phyloP scores from a whole-genome alignment of 306 rosid genomes.

The Amphicarpaea edgeworthii region DNA sequence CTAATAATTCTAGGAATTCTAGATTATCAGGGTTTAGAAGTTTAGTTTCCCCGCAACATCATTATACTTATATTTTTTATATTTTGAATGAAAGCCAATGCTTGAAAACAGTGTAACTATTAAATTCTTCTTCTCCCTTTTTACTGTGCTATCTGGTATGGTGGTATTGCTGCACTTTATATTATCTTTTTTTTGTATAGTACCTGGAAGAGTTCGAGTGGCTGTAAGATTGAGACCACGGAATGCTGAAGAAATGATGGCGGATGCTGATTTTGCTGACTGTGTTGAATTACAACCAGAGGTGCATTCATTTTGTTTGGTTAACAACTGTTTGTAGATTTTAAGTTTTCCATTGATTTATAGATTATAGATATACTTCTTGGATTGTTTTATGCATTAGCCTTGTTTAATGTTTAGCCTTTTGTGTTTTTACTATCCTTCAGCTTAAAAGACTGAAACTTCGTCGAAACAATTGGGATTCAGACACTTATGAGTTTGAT shows the following conservation, averaged over 20 bases:
- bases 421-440: conserved; percentile 37
- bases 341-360: conserved; percentile 16
- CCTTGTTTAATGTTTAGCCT: conserved; percentile 30
- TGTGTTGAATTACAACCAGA: conserved; percentile 94
- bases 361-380: conserved; percentile 16
- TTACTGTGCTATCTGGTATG: conserved; percentile 28
- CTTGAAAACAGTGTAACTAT: conserved; percentile 15
- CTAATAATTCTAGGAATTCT: conserved; percentile 30
- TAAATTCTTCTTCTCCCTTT: background rate
- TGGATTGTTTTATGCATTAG: conserved; percentile 12
- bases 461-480: conserved; percentile 94
- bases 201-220: conserved; percentile 96
- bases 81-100: conserved; percentile 38
- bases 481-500: conserved; percentile 91
- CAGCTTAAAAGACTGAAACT: conserved; percentile 95
- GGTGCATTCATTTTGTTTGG: conserved; percentile 55
- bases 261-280: conserved; percentile 94
- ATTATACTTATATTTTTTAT: conserved; percentile 5
- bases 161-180: conserved; percentile 11
- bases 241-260: conserved; percentile 80
- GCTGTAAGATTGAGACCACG: conserved; percentile 90
- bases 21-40: conserved; percentile 26
- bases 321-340: conserved; percentile 23
- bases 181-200: conserved; percentile 51
- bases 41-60: conserved; percentile 18